phyloP scores from a whole-genome alignment of 805 yeast species.

The Kockiozyma suomiensis region DNA sequence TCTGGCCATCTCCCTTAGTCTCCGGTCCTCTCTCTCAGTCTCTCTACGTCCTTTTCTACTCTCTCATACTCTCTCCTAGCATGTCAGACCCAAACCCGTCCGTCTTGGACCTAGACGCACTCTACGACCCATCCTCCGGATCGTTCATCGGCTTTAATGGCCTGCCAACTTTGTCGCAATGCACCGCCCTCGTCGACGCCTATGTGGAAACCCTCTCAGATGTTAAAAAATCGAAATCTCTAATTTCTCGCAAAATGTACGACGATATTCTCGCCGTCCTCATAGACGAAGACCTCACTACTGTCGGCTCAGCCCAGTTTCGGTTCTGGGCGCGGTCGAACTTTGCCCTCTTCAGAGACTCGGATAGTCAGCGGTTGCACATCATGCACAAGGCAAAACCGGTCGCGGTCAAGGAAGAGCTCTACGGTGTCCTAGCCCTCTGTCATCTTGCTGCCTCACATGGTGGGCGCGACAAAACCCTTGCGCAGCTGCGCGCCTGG shows the following conservation, averaged over 20 bases:
- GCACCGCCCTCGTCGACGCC: constrained; percentile 22
- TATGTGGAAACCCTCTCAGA: constrained; percentile 30
- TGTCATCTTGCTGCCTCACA: constrained; percentile 23
- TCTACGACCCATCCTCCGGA: constrained; percentile 23
- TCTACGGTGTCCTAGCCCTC: constrained; percentile 25
- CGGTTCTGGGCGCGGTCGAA: constrained; percentile 31
- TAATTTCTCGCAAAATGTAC: constrained; percentile 30
- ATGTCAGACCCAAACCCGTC: neutral
- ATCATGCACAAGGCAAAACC: constrained; percentile 32
- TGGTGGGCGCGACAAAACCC: constrained; percentile 34
- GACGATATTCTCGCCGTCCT: constrained; percentile 16
- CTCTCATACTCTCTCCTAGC: neutral
- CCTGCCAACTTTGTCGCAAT: constrained; percentile 28
- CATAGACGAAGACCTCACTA: constrained; percentile 6
- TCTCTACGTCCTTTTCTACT: neutral
- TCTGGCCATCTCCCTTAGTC: neutral
- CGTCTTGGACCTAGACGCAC: constrained; percentile 21
- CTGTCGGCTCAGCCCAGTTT: constrained; percentile 27
- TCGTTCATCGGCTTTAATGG: constrained; percentile 29
- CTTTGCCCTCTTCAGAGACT: constrained; percentile 21
- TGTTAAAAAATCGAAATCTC: constrained; percentile 29
- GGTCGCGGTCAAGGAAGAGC: constrained; percentile 31
- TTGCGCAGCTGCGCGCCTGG: constrained; percentile 28
- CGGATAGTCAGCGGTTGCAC: neutral
- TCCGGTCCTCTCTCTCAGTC: neutral